phyloP scores from a whole-genome alignment of 2,329 filamentous ascomycete species.

The Fusarium transvaalense region DNA sequence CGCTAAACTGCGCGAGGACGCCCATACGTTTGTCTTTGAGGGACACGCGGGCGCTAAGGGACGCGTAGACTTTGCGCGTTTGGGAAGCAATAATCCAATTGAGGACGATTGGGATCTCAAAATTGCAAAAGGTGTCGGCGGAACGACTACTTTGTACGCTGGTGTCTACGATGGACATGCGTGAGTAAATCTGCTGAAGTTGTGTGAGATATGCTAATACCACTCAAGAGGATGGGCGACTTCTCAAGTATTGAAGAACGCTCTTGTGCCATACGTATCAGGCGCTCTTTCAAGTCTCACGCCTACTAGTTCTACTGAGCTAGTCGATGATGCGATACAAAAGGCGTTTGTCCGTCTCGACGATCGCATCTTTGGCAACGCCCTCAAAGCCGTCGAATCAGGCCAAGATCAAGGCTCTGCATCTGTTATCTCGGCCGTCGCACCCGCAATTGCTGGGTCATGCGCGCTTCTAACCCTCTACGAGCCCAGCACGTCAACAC shows the following conservation, averaged over 20 bases:
- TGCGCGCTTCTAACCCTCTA: constrained; percentile 74
- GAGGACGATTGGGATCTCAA: constrained; percentile 55
- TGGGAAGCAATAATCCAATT: constrained; percentile 54
- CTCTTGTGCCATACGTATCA: constrained; percentile 59
- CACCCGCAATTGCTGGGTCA: constrained; percentile 63
- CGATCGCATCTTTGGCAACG: constrained; percentile 63
- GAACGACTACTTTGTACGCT: constrained; percentile 48
- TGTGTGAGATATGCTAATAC: constrained; percentile 10
- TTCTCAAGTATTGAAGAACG: constrained; percentile 55
- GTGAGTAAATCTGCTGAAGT: constrained; percentile 47
- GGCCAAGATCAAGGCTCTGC: constrained; percentile 48
- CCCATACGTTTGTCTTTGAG: constrained; percentile 50
- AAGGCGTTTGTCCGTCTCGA: constrained; percentile 69
- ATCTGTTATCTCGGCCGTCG: constrained; percentile 50
- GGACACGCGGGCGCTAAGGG: constrained; percentile 44
- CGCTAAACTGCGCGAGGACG: constrained; percentile 49
- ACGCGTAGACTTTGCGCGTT: constrained; percentile 52
- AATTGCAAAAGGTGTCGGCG: constrained; percentile 50
- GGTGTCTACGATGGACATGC: constrained; percentile 65
- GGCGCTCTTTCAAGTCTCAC: constrained; percentile 51
- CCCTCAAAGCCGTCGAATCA: constrained; percentile 50
- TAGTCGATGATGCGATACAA: constrained; percentile 68
- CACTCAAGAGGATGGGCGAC: constrained; percentile 56
- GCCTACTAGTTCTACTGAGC: constrained; percentile 55
- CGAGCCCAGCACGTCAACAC: constrained; percentile 63